Conservation (phyloP, 2,329 filamentous ascomycete genomes). For the Colletotrichum orbiculare region DNA sequence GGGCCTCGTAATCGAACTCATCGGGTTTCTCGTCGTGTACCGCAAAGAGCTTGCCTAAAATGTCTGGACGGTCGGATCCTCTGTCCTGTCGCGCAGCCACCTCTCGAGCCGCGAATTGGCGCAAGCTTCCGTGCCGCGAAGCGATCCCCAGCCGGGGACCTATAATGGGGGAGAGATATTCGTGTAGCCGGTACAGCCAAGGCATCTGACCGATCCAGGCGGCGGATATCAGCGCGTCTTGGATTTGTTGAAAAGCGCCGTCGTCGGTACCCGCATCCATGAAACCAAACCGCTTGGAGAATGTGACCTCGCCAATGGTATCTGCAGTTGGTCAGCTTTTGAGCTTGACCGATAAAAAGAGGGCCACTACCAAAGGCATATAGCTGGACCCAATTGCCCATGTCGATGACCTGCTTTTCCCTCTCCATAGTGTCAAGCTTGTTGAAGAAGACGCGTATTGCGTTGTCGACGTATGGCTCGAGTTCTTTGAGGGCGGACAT, state of each 20-base stretch:
- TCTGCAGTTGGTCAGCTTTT: neutral
- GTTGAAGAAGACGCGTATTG: slow-evolving; percentile 6
- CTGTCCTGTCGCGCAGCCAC: slow-evolving; percentile 14
- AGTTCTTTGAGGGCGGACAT: slow-evolving; percentile 19
- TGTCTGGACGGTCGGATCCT: slow-evolving; percentile 23
- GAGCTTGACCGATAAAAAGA: neutral
- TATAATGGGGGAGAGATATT: slow-evolving; percentile 16
- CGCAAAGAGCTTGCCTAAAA: slow-evolving; percentile 6
- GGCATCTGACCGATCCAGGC: slow-evolving; percentile 24
- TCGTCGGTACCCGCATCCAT: slow-evolving; percentile 23
- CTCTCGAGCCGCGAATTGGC: slow-evolving; percentile 22
- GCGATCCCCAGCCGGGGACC: slow-evolving; percentile 14
- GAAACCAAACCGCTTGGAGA: slow-evolving; percentile 25
- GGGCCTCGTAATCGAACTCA: neutral
- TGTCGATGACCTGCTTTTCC: neutral
- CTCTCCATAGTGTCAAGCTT: slow-evolving; percentile 18
- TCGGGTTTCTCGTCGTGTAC: slow-evolving; percentile 19
- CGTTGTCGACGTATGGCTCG: slow-evolving; percentile 24
- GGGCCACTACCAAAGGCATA: slow-evolving; percentile 18
- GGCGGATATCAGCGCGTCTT: slow-evolving; percentile 11
- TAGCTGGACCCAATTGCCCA: slow-evolving; percentile 27
- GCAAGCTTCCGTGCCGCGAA: slow-evolving; percentile 16
- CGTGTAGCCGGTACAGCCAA: slow-evolving; percentile 24
- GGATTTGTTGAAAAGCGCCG: slow-evolving; percentile 21
- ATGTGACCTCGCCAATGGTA: slow-evolving; percentile 20